Percentiles rank a stretch among this genome's conserved stretches.
Conservation (phyloP, 345 rosid genomes). For the Eucalyptus pauciflora region DNA sequence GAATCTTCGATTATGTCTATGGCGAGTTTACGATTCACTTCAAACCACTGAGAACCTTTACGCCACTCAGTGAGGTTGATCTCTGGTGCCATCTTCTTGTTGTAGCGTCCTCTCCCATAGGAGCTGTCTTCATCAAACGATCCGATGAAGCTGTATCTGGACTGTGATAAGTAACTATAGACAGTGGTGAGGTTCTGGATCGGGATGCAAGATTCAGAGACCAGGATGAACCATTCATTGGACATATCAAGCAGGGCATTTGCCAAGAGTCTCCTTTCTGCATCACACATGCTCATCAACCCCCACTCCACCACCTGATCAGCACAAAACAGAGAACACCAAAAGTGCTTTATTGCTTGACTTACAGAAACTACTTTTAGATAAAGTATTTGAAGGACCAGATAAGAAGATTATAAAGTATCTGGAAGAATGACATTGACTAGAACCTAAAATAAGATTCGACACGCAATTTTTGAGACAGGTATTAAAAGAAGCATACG, state of each 20-base stretch:
- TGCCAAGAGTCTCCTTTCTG: constrained; percentile 83
- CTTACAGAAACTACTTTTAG: neutral
- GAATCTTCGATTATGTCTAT: constrained; percentile 45
- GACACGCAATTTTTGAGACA: neutral
- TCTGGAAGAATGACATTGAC: neutral
- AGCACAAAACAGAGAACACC: neutral
- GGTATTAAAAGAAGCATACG: neutral
- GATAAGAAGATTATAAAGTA: neutral
- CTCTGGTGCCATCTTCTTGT: constrained; percentile 48
- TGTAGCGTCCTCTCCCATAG: constrained; percentile 74
- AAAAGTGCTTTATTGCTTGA: neutral
- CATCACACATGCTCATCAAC: constrained; percentile 88
- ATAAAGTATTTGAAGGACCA: neutral
- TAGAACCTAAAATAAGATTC: neutral
- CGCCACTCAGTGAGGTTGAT: constrained; percentile 74
- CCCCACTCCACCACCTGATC: constrained; percentile 78
- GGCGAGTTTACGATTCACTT: constrained; percentile 60
- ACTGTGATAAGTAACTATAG: constrained; percentile 48
- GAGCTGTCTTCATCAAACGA: constrained; percentile 70
- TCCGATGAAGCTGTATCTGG: constrained; percentile 69
- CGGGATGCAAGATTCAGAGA: constrained; percentile 90
- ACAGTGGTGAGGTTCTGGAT: constrained; percentile 58
- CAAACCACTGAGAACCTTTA: constrained; percentile 96
- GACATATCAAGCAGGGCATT: constrained; percentile 84
- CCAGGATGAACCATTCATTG: constrained; percentile 79